A percentile compares a stretch with the other conserved stretches of the same genome.
Conservation (phyloP, 164 flowering plant species). For the Aristolochia fimbriata region DNA sequence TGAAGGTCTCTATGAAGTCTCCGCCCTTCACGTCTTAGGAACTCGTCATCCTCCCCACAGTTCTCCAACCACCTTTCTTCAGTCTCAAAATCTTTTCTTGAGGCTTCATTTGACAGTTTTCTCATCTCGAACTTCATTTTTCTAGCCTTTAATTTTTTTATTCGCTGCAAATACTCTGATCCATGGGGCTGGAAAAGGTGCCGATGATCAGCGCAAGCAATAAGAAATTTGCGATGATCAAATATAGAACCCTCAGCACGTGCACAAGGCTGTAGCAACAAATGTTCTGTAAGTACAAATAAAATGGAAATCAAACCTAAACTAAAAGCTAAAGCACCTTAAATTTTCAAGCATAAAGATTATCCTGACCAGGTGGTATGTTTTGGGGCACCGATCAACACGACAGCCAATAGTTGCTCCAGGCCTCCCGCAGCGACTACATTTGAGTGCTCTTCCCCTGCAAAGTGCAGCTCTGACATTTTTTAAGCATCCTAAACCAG, state of each 20-base stretch:
- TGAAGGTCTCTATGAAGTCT: slow-evolving; percentile 89
- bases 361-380: slow-evolving; percentile 73
- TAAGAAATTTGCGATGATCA: slow-evolving; percentile 94
- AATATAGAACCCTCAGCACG: slow-evolving; percentile 84
- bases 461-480: slow-evolving; percentile 90
- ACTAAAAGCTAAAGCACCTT: background rate
- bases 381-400: slow-evolving; percentile 94
- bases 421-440: slow-evolving; percentile 91
- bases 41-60: slow-evolving; percentile 99
- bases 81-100: slow-evolving; percentile 76
- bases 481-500: slow-evolving; percentile 87
- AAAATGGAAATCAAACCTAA: background rate
- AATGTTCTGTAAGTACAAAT: slow-evolving; percentile 5
- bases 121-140: slow-evolving; percentile 71
- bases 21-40: slow-evolving; percentile 88
- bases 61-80: slow-evolving; percentile 98
- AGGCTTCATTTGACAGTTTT: slow-evolving; percentile 74
- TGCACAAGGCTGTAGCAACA: slow-evolving; percentile 78
- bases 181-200: slow-evolving; percentile 76
- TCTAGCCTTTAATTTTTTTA: slow-evolving; percentile 68
- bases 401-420: slow-evolving; percentile 99
- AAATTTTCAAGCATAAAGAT: background rate
- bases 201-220: slow-evolving; percentile 89
- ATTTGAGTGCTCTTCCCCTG: slow-evolving; percentile 87
- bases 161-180: slow-evolving; percentile 22